Base-by-base conservation (phyloP, 352 stramenopile genomes). In the Phytophthora boehmeriae region DNA sequence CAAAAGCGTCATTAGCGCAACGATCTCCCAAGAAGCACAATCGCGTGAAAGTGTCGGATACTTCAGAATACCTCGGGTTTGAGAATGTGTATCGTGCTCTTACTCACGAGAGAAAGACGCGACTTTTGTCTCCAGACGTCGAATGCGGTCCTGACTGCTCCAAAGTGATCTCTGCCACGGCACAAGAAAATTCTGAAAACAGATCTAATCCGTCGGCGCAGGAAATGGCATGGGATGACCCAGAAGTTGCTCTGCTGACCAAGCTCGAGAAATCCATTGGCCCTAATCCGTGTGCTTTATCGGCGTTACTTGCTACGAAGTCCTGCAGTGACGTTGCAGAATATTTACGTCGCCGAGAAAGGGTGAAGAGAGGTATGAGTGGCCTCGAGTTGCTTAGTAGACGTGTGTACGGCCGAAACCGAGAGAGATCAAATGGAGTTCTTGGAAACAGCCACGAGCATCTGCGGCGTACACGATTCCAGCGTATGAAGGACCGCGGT, bases 401-500 rank as follows among this genome's bases (percentile, higher is more conserved):
- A 55, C 48, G 50, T 36, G 25, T 57, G 0, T 54, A 54, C 42
- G 57, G 39, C 6, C 47, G 48, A 49, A 72, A 73, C 28, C 53
- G 65, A 27, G 71, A 81, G 27, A 54, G 66, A 46, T 58, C 34
- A 9, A 68, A 71, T 42, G 73, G 68, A 5, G 75, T 76, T 23
- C 65, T 75, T 9, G 82, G 80, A 35, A 93, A 91, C 67, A 87
- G 59, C 51, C 68, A 76, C 19, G 83, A 92, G 27, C 85, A 94
- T 51, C 53, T 94, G 30, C 67, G 73, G 10, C 80, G 82, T 17
- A 94, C 85, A 35, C 83, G 85, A 2, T 66, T 75, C 39, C 85
- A 94, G 65, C 85, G 85, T 28, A 91, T 94, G 81, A 90, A 89
- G 57, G 85, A 94, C 66, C 75, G 79, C 16, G 83, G 83, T 38